Base-by-base conservation (phyloP, 805 yeast species). In the Candida ortonii region DNA sequence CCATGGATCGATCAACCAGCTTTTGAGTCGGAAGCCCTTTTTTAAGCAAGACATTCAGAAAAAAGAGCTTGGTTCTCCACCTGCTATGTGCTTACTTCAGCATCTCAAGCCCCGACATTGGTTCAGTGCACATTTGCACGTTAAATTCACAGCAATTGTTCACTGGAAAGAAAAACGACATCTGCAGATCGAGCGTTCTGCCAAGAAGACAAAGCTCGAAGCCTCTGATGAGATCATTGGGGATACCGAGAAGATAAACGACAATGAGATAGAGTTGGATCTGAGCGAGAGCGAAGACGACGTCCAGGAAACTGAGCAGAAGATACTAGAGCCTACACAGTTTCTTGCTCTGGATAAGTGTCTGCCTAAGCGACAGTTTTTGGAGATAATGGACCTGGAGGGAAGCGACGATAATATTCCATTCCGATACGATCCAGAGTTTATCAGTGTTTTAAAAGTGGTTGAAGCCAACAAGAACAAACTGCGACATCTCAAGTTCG, bases 61-160 rank as follows among this genome's bases (percentile, higher is more conserved):
- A 2, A 75, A 77, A 1, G 62, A 62, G 12, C 62, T 90, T 30
- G 98, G 98, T 0, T 83, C 83, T 12, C 86, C 89, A 0, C 66
- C 81, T 6, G 75, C 76, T 30, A 68, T 73, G 65, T 61, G 64
- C 14, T 53, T 87, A 11, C 58, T 93, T 45, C 49, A 65, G 16
- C 49, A 53, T 11, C 43, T 86, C 34, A 67, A 62, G 47, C 97
- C 97, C 0, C 43, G 57, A 12, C 66, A 73, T 55, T 93, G 97
- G 98, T 74, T 85, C 41, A 77, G 93, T 47, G 94, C 94, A 8
- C 98, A 93, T 63, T 58, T 93, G 37, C 98, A 93, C 57, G 87
- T 81, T 2, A 64, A 62, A 34, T 93, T 73, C 50, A 66, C 64
- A 6, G 96, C 96, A 0, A 42, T 39, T 0, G 73, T 79, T 1